phyloP scores from a whole-genome alignment of 139 green algal species.

The Micromonas pusilla region DNA sequence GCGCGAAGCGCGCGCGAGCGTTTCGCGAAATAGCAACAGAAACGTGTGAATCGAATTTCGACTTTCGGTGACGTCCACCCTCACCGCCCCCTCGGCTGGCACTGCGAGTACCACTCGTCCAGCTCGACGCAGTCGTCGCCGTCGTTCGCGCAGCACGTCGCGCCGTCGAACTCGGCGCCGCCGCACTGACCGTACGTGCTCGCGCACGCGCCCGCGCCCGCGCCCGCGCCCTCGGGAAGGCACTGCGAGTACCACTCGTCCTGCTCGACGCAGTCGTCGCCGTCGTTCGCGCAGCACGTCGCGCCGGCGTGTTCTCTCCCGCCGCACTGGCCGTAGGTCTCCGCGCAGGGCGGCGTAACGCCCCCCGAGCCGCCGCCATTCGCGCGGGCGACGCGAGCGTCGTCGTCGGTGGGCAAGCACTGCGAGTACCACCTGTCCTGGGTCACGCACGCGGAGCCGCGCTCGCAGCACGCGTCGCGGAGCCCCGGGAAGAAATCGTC shows the following conservation, averaged over 20 bases:
- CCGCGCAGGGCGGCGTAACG: neutral
- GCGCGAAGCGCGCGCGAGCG: neutral
- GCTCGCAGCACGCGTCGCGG: neutral
- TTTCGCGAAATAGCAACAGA: neutral
- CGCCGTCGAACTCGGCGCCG: neutral
- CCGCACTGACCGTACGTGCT: neutral
- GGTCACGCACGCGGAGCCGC: neutral
- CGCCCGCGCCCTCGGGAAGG: too few species aligned
- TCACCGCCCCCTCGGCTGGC: neutral
- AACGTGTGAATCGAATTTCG: too few species aligned
- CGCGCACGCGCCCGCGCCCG: neutral
- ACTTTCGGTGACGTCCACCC: too few species aligned
- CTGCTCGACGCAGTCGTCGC: neutral
- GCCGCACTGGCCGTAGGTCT: neutral
- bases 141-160: neutral
- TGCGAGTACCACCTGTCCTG: neutral
- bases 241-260: neutral
- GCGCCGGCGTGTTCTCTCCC: neutral
- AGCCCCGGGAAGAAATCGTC: too few species aligned
- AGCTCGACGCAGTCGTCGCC: neutral
- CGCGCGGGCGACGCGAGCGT: too few species aligned
- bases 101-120: neutral
- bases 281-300: neutral
- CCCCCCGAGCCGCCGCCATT: too few species aligned
- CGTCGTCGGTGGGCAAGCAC: neutral